A percentile compares a stretch with the other conserved stretches of the same genome.
Evolutionary conservation across 148 eudicot species (phyloP).

Genomic region (Suaeda aralocaspica): DNA sequence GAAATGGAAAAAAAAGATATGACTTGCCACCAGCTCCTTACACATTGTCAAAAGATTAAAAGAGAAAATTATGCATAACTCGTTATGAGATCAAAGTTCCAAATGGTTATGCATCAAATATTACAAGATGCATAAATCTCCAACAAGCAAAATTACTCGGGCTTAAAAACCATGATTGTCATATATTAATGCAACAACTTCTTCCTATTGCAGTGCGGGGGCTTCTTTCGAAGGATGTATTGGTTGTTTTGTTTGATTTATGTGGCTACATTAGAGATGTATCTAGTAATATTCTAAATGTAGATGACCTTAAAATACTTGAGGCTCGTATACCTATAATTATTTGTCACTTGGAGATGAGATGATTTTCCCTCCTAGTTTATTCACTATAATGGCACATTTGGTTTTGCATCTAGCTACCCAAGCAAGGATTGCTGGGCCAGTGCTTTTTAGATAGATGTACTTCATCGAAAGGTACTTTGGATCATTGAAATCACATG

Average conservation of each 20-base stretch:
- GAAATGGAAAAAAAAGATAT: too few species aligned
- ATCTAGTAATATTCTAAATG: background rate
- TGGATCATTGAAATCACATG: background rate
- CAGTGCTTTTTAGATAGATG: background rate
- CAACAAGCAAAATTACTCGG: too few species aligned
- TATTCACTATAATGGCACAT: conserved; percentile 2
- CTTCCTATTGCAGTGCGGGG: too few species aligned
- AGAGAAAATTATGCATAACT: too few species aligned
- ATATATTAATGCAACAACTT: too few species aligned
- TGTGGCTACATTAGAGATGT: background rate
- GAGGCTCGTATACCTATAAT: background rate
- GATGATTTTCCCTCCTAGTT: background rate
- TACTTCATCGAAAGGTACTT: background rate
- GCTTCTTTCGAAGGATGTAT: too few species aligned
- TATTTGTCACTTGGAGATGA: background rate
- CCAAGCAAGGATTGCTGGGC: background rate
- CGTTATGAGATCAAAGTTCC: too few species aligned
- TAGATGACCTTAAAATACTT: background rate
- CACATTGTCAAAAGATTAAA: too few species aligned
- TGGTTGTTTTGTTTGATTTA: background rate
- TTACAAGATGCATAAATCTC: too few species aligned
- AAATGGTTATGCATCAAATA: too few species aligned
- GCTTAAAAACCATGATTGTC: too few species aligned
- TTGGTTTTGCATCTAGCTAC: background rate
- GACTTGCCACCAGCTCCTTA: too few species aligned